Evolutionary conservation across 768 basidiomycete species (phyloP).

Genomic region (Mycena epipterygia): DNA sequence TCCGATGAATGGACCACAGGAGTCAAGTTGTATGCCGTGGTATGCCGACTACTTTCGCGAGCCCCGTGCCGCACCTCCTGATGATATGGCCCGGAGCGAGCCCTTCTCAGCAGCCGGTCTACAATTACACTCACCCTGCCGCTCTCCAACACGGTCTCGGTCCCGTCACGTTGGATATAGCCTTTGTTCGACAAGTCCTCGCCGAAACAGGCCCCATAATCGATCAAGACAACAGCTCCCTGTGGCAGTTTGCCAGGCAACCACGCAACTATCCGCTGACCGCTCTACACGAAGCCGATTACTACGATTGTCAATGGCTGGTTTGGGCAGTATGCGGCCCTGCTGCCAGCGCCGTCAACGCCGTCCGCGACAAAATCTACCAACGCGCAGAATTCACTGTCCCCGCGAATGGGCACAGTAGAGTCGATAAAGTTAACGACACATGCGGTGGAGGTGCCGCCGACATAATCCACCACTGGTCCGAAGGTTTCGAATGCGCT

Average conservation of each 20-base stretch:
- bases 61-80: conserved; percentile 6
- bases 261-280: neutral
- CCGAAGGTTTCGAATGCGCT: neutral
- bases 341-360: conserved; percentile 20
- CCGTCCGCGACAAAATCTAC: conserved; percentile 19
- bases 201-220: neutral
- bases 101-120: neutral
- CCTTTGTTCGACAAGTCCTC: conserved; percentile 4
- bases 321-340: conserved; percentile 4
- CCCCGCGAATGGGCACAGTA: conserved; percentile 2
- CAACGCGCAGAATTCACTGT: neutral
- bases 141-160: conserved; percentile 10
- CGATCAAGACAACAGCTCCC: neutral
- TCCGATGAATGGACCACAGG: conserved; percentile 10
- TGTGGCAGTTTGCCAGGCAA: conserved; percentile 1
- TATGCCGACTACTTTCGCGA: conserved; percentile 4
- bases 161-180: neutral
- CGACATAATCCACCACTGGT: conserved; percentile 19
- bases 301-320: conserved; percentile 14
- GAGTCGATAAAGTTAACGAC: neutral
- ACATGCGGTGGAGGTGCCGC: neutral
- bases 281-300: conserved; percentile 9
- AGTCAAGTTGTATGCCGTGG: conserved; percentile 2
- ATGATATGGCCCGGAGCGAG: neutral
- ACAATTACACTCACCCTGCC: neutral